phyloP scores from a whole-genome alignment of 257 asterid genomes.

The Rubia yunnanensis region DNA sequence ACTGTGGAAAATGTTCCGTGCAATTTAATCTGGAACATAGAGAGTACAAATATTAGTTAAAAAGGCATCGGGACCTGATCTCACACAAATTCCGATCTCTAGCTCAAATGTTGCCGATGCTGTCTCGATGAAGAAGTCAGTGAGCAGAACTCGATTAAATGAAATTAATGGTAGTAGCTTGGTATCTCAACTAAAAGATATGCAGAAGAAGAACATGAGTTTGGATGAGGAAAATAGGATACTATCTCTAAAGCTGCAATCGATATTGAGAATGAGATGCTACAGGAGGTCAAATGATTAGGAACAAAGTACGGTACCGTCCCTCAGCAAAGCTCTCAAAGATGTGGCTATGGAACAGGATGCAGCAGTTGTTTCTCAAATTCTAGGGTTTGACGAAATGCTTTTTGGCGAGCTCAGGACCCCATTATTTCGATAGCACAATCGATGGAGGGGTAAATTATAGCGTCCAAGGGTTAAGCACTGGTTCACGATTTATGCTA shows the following conservation, averaged over 20 bases:
- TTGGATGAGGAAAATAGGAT: conserved; percentile 58
- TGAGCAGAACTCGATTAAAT: conserved; percentile 63
- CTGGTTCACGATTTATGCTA: no score
- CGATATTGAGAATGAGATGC: conserved; percentile 49
- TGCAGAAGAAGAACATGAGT: conserved; percentile 56
- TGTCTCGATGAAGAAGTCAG: conserved; percentile 54
- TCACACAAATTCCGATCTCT: conserved; percentile 32
- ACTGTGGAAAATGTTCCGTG: no score
- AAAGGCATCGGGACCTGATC: conserved; percentile 80
- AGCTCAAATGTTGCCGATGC: conserved; percentile 26
- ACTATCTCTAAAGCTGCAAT: conserved; percentile 61
- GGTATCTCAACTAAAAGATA: conserved; percentile 66
- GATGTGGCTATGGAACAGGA: conserved; percentile 99
- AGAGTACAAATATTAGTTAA: no score
- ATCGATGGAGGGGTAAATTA: no score
- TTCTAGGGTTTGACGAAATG: no score
- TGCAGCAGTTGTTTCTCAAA: conserved; percentile 98
- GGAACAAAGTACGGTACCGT: conserved; percentile 84
- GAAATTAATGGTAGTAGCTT: conserved; percentile 83
- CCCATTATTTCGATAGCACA: no score
- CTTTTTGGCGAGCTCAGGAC: no score
- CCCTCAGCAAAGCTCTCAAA: conserved; percentile 80
- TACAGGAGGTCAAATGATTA: conserved; percentile 76
- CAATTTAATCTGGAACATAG: no score
- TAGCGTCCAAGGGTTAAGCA: no score